Evolutionary conservation across 192 early-diverging fungal genomes (phyloP), one percentile per base, ranked within the genome.

Genomic region (Rhizophlyctis rosea): DNA sequence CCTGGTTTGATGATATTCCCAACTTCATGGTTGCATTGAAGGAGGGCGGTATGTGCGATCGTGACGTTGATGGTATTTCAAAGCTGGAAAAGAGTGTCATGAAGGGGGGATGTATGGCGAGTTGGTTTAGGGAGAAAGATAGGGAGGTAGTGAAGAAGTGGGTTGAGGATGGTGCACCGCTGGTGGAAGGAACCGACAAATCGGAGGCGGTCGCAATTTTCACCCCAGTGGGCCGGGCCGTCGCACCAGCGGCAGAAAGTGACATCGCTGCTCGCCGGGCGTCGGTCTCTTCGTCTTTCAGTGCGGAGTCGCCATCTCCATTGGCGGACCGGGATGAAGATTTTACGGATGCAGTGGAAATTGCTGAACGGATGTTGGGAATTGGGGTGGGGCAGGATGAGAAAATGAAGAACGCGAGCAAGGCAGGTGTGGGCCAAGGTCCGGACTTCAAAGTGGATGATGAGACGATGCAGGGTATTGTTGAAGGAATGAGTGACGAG

Each of bases 111-210:
- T 21, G 53, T 36, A 64, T 64, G 62, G 62, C n/a, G 24, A 3
- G n/a, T 7, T 64, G 53, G 50, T 64, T 64, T 44, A 54, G 11
- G 9, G 62, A 24, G 13, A 23, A 55, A 21, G 62, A 64, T 9
- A 27, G 62, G 28, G 51, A 7, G 35, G 52, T 64, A 1, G 62
- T 64, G 3, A 25, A 39, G 34, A 3, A 24, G 44, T 64, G 62
- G 62, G 62, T 64, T 16, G 34, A 36, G 34, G 28, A 14, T 3
- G 52, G 52, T n/a, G 61, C 49, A n/a, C 48, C 48, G 30, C 4
- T 52, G 30, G n/a, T n/a, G n/a, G n/a, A n/a, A n/a, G n/a, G n/a
- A n/a, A n/a, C 29, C 16, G 23, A n/a, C 48, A 51, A 35, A 59
- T 13, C 16, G 1, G 34, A 33, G 32, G 39, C 25, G 24, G 16